phyloP scores from a whole-genome alignment of 768 basidiomycete genomes.

The Inosperma sp. region DNA sequence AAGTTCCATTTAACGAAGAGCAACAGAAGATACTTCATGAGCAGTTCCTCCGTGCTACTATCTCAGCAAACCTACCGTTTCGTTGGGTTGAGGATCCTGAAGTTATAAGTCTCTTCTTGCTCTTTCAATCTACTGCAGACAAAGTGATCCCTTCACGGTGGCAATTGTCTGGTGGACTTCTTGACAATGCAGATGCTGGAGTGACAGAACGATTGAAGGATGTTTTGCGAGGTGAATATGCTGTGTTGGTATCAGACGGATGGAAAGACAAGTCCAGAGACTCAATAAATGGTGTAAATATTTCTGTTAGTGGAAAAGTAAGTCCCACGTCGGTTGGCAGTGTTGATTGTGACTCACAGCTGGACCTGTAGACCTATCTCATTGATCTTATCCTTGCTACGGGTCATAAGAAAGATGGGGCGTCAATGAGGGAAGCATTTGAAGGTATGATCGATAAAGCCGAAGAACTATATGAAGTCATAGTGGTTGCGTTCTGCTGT shows the following conservation, averaged over 20 bases:
- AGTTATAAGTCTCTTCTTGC: slow-evolving; percentile 24
- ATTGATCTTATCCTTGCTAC: slow-evolving; percentile 22
- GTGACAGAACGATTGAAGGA: slow-evolving; percentile 15
- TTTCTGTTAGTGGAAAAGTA: slow-evolving; percentile 21
- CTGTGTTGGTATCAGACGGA: slow-evolving; percentile 19
- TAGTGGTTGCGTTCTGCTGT: slow-evolving; percentile 16
- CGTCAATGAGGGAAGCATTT: slow-evolving; percentile 24
- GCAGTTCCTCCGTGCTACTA: slow-evolving; percentile 25
- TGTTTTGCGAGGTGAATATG: slow-evolving; percentile 14
- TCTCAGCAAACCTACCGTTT: slow-evolving; percentile 28
- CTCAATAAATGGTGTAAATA: slow-evolving; percentile 23
- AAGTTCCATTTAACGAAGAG: slow-evolving; percentile 23
- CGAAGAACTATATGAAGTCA: slow-evolving; percentile 15
- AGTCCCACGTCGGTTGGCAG: neutral
- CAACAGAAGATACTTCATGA: slow-evolving; percentile 15
- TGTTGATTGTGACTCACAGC: neutral
- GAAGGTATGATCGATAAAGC: slow-evolving; percentile 22
- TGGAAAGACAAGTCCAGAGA: slow-evolving; percentile 27
- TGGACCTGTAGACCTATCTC: slow-evolving; percentile 17
- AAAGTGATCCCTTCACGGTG: slow-evolving; percentile 19
- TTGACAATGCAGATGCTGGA: slow-evolving; percentile 12
- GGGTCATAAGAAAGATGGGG: slow-evolving; percentile 23
- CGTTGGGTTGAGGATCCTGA: slow-evolving; percentile 27
- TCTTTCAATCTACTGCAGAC: slow-evolving; percentile 23
- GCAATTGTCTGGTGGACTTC: slow-evolving; percentile 20